Evolutionary conservation across 129 eudicot species (phyloP).

Genomic region (Centaurea solstitialis): DNA sequence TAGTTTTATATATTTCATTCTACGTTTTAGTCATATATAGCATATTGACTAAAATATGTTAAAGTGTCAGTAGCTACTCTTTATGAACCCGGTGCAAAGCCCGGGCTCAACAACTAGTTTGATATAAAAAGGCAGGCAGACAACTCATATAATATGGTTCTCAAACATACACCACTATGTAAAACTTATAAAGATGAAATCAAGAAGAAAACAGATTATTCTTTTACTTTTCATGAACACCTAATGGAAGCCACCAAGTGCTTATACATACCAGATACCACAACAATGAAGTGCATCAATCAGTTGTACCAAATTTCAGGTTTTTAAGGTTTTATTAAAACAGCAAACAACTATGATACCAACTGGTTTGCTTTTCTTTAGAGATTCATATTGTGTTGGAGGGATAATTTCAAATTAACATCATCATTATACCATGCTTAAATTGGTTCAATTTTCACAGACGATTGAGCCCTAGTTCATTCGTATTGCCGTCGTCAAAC

Average conservation of each 20-base stretch:
- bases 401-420: background rate
- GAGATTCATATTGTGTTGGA: background rate
- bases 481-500: too few species aligned
- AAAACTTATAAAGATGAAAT: background rate
- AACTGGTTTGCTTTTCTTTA: background rate
- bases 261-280: background rate
- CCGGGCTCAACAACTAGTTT: too few species aligned
- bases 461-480: too few species aligned
- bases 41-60: too few species aligned
- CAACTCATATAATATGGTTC: background rate
- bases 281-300: background rate
- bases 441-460: conserved; percentile 3
- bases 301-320: background rate
- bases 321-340: background rate
- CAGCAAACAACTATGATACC: background rate
- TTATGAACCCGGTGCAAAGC: too few species aligned
- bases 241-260: background rate
- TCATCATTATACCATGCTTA: background rate
- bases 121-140: background rate
- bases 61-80: too few species aligned
- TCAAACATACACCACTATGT: background rate
- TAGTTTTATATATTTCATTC: too few species aligned
- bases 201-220: background rate
- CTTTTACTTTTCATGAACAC: background rate
- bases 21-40: too few species aligned